Conservation (phyloP, 2,329 filamentous ascomycete genomes). For the Botryotinia calthae region DNA sequence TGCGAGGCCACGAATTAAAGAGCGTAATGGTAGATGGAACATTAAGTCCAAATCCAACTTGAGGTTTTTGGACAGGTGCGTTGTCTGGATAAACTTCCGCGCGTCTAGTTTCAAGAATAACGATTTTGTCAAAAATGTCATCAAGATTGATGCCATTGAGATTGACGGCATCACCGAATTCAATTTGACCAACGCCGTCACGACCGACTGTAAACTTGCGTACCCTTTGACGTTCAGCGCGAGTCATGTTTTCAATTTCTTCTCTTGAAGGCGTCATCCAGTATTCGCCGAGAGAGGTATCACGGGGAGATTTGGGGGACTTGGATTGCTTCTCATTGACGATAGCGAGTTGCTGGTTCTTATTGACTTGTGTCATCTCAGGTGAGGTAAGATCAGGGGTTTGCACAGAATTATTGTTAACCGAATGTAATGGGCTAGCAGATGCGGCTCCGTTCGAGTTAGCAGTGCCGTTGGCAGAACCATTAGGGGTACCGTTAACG, state of each 20-base stretch:
- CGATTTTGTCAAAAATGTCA: conserved; percentile 73
- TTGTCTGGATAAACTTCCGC: conserved; percentile 78
- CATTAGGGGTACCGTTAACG: conserved; percentile 44
- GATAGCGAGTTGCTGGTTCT: conserved; percentile 72
- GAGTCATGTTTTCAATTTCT: conserved; percentile 76
- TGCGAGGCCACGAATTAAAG: conserved; percentile 89
- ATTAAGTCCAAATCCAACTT: conserved; percentile 83
- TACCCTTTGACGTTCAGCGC: conserved; percentile 73
- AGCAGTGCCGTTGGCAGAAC: conserved; percentile 42
- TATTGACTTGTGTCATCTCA: conserved; percentile 65
- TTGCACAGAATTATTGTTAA: conserved; percentile 47
- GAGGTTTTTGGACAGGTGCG: conserved; percentile 68
- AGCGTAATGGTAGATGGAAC: conserved; percentile 85
- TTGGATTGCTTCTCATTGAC: conserved; percentile 68
- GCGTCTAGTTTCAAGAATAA: conserved; percentile 71
- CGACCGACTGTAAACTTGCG: conserved; percentile 78
- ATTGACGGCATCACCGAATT: conserved; percentile 80
- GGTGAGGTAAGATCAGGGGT: conserved; percentile 53
- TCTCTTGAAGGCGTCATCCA: conserved; percentile 78
- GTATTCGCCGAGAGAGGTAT: conserved; percentile 62
- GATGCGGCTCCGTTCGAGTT: conserved; percentile 42
- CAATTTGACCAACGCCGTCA: conserved; percentile 74
- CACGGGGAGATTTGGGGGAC: conserved; percentile 13
- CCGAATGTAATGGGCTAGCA: conserved; percentile 34
- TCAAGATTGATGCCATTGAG: conserved; percentile 76